Conservation (phyloP, 2,329 filamentous ascomycete genomes). For the Fusarium succisae region DNA sequence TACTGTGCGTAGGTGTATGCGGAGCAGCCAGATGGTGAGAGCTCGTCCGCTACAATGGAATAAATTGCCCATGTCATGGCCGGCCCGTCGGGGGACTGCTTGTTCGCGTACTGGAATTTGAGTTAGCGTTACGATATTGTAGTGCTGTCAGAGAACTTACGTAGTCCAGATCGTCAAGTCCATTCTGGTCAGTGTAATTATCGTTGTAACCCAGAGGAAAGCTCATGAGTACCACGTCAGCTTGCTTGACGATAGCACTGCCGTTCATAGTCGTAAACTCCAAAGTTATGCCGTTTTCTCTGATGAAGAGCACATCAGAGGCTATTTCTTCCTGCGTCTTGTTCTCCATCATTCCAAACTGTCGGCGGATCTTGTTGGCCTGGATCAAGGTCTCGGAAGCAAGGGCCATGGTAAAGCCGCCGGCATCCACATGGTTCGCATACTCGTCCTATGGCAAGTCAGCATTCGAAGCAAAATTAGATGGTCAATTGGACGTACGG, state of each 20-base stretch:
- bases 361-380: neutral
- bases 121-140: accelerated
- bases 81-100: neutral
- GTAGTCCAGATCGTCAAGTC: neutral
- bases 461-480: accelerated
- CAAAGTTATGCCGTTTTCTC: neutral
- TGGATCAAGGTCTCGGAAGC: neutral
- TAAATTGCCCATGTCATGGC: slow-evolving; percentile 7
- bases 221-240: neutral
- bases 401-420: neutral
- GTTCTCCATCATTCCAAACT: neutral
- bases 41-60: neutral
- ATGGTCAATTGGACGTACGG: accelerated
- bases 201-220: neutral
- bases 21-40: neutral
- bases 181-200: slow-evolving; percentile 6
- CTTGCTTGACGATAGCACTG: neutral
- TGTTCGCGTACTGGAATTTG: neutral
- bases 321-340: neutral
- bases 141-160: accelerated
- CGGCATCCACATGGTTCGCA: neutral
- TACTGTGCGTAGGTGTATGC: slow-evolving; percentile 1
- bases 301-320: neutral
- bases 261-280: slow-evolving; percentile 4
- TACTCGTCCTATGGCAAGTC: neutral